Percentiles rank a stretch among this genome's conserved stretches.
phyloP scores from a whole-genome alignment of 208 protist species.

The Acanthamoeba rhysodes region DNA sequence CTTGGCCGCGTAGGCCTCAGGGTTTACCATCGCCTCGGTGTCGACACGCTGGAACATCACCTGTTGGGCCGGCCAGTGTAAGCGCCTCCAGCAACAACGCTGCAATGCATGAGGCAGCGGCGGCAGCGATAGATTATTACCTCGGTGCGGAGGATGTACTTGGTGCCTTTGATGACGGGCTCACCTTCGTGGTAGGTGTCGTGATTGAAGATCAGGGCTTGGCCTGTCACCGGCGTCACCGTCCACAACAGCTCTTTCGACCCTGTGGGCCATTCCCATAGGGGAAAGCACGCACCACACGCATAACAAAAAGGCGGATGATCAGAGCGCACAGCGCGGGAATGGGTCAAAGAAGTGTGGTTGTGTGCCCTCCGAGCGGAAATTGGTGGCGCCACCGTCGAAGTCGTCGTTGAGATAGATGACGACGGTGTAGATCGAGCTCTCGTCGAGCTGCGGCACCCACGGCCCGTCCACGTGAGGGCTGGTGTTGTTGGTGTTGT shows the following conservation, averaged over 20 bases:
- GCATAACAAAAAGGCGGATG: no score
- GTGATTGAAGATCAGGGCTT: constrained; percentile 31
- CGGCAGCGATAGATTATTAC: no score
- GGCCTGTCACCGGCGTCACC: not conserved
- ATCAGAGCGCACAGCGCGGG: no score
- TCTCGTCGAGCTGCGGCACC: constrained; percentile 19
- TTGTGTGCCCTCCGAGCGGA: not conserved
- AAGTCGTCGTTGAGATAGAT: constrained; percentile 49
- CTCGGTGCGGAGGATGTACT: constrained; percentile 42
- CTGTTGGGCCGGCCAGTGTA: not conserved
- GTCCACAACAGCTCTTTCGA: not conserved
- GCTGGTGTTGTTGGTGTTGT: no score
- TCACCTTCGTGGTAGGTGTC: constrained; percentile 35
- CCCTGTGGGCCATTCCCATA: no score
- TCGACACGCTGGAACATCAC: constrained; percentile 42
- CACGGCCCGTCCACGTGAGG: constrained; percentile 41
- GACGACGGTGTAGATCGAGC: constrained; percentile 46
- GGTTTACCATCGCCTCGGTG: not conserved
- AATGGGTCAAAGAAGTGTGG: no score
- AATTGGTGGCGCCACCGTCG: not conserved
- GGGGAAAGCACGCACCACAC: no score
- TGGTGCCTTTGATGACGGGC: not conserved
- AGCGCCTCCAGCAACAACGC: no score
- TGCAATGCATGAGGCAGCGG: no score
- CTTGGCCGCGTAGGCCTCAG: not conserved